Percentiles rank a stretch among this genome's conserved stretches.
phyloP scores from a whole-genome alignment of 2,329 filamentous ascomycete genomes.

The Penicillium paneum region DNA sequence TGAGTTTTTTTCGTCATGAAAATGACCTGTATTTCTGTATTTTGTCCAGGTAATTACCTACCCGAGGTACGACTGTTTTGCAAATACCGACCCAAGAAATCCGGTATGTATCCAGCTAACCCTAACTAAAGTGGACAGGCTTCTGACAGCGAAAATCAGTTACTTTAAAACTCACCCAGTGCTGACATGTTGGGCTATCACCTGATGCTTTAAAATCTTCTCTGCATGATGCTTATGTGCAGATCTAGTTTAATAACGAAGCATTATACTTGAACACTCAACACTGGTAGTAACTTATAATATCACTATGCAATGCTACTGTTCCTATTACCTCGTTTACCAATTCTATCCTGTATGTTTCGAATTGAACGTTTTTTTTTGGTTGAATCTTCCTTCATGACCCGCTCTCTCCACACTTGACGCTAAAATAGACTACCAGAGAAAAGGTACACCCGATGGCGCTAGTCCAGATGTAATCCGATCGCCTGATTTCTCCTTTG shows the following conservation, averaged over 20 bases:
- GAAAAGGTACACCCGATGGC: background rate
- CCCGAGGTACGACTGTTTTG: background rate
- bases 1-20: background rate
- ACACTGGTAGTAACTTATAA: background rate
- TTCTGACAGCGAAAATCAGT: background rate
- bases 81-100: background rate
- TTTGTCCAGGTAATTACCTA: background rate
- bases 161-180: background rate
- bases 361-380: background rate
- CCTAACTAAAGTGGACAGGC: background rate
- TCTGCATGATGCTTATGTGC: background rate
- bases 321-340: background rate
- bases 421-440: background rate
- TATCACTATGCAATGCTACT: background rate
- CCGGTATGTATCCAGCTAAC: background rate
- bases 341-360: background rate
- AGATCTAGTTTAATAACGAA: background rate
- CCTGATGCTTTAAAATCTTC: background rate
- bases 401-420: background rate
- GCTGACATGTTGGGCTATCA: background rate
- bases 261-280: background rate
- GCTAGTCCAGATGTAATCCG: constrained; percentile 9
- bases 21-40: background rate
- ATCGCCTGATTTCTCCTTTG: constrained; percentile 12
- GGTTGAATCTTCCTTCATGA: background rate